Base-by-base conservation (phyloP, 441 rosid genomes). In the Pelargonium cotyledonis region DNA sequence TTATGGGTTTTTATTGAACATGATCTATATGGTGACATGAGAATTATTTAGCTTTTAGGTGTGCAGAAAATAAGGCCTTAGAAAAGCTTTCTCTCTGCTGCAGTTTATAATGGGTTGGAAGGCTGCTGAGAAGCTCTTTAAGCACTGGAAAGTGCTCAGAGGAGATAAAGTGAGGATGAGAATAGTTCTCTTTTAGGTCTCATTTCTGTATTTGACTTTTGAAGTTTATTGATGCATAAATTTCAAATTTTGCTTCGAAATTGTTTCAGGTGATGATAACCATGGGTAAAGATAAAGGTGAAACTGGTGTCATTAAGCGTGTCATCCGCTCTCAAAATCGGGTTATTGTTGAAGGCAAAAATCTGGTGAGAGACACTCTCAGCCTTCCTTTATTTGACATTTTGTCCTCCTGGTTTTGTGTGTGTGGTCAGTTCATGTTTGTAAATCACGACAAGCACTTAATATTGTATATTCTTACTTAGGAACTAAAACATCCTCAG, bases 101-200 rank as follows among this genome's bases (percentile, higher is more conserved):
- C 14, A 19, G 57, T 31, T 60, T 64, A 67, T 29, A 75, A 94
- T 94, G 97, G 99, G 97, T 69, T 94, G 96, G 99, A 91, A 91
- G 82, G 96, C 99, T 43, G 99, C 99, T 65, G 94, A 91, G 85
- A 94, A 88, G 72, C 95, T 94, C 58, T 85, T 91, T 66, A 84
- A 89, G 81, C 94, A 91, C 83, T 91, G 99, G 99, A 94, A 86
- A 84, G 53, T 94, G 66, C 89, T 94, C 21, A 81, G 94, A 73
- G 99, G 99, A 64, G 99, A 94, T 75, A 86, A 89, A 81, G 97
- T 93, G 77, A 81, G 87, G 11, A 60, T n/a, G 12, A 9, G 8
- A 8, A 16, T 55, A 5, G 62, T 5, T 31, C 23, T 12, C 44
- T 35, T 21, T 7, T 2, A 41, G 41, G 31, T 21, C 10, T 49